phyloP scores from a whole-genome alignment of 2,329 filamentous ascomycete species.

The Cercospora sojina region DNA sequence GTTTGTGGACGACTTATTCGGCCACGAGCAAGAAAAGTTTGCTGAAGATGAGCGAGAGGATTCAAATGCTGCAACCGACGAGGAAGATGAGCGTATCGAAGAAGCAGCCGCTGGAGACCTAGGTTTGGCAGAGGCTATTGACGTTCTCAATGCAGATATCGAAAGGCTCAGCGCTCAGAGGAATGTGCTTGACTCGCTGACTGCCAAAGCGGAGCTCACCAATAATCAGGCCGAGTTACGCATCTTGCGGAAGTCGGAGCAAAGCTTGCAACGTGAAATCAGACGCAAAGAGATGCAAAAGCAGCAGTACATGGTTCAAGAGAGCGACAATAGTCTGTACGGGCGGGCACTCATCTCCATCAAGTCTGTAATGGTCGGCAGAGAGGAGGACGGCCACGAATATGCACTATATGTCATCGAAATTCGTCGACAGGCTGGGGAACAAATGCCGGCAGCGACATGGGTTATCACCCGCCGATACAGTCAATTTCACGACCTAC shows the following conservation, averaged over 20 bases:
- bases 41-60: constrained; percentile 84
- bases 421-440: constrained; percentile 83
- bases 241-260: constrained; percentile 89
- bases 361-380: constrained; percentile 87
- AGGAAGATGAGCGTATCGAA: constrained; percentile 78
- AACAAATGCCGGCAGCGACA: constrained; percentile 93
- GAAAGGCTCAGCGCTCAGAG: constrained; percentile 86
- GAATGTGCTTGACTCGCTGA: constrained; percentile 85
- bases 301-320: constrained; percentile 95
- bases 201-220: constrained; percentile 90
- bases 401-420: constrained; percentile 93
- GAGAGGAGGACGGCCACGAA: constrained; percentile 88
- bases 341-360: constrained; percentile 87
- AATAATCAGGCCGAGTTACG: constrained; percentile 93
- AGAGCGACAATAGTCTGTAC: constrained; percentile 95
- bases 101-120: constrained; percentile 93
- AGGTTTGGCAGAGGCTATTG: constrained; percentile 88
- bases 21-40: constrained; percentile 82
- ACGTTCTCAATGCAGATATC: constrained; percentile 82
- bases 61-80: constrained; percentile 58
- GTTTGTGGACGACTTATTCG: constrained; percentile 90
- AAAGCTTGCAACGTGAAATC: constrained; percentile 88
- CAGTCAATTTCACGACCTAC: constrained; percentile 93
- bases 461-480: constrained; percentile 93
- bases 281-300: constrained; percentile 91